Conservation (phyloP, 2,329 filamentous ascomycete species). For the Aspergillus uvarum region DNA sequence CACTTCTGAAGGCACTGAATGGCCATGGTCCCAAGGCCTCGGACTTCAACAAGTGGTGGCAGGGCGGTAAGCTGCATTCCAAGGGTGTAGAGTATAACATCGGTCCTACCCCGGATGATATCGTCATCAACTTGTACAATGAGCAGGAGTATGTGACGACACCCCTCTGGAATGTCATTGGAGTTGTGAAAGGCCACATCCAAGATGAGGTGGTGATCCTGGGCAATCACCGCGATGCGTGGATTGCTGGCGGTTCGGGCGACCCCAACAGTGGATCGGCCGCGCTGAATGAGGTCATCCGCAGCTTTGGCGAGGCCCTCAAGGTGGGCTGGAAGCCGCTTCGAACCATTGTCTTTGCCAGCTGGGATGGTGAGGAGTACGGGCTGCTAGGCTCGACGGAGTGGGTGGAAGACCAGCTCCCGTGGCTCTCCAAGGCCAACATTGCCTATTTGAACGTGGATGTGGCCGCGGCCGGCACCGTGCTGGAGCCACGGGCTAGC, state of each 20-base stretch:
- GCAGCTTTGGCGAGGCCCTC: constrained; percentile 70
- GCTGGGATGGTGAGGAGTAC: constrained; percentile 82
- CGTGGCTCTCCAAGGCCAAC: constrained; percentile 71
- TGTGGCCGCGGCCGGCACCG: constrained; percentile 64
- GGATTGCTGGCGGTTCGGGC: constrained; percentile 79
- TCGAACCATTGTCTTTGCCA: constrained; percentile 88
- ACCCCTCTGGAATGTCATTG: constrained; percentile 87
- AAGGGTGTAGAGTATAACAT: constrained; percentile 83
- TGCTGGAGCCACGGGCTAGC: constrained; percentile 66
- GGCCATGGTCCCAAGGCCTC: constrained; percentile 77
- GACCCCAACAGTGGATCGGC: constrained; percentile 84
- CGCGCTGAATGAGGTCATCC: constrained; percentile 73
- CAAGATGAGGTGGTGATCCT: constrained; percentile 82
- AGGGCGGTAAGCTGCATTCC: constrained; percentile 69
- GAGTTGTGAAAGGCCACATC: constrained; percentile 83
- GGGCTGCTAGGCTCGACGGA: constrained; percentile 83
- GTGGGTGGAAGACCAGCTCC: constrained; percentile 87
- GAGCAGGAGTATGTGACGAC: constrained; percentile 80
- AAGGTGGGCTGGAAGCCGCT: constrained; percentile 77
- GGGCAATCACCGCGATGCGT: constrained; percentile 90
- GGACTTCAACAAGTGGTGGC: constrained; percentile 72
- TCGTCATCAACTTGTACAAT: constrained; percentile 73
- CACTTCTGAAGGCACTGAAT: constrained; percentile 85
- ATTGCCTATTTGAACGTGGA: constrained; percentile 88
- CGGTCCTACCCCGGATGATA: constrained; percentile 71